phyloP scores from a whole-genome alignment of 2,329 filamentous ascomycete genomes.

The Fusarium guadeloupense region DNA sequence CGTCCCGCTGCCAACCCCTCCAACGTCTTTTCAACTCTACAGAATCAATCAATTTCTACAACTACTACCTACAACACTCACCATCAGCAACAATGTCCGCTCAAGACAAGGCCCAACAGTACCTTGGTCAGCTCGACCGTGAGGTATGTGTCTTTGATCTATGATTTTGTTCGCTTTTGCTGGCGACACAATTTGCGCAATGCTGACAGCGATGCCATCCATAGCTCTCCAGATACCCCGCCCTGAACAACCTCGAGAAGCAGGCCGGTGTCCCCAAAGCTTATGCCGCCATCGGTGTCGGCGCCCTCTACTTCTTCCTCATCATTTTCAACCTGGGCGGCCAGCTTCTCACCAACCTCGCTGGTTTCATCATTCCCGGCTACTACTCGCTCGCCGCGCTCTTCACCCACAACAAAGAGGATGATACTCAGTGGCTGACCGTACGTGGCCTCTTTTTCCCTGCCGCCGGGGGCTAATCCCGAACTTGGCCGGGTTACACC shows the following conservation, averaged over 20 bases:
- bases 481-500: conserved; percentile 1
- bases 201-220: conserved; percentile 40
- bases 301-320: conserved; percentile 85
- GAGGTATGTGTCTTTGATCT: conserved; percentile 67
- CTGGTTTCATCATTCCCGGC: conserved; percentile 82
- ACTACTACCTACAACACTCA: conserved; percentile 42
- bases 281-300: conserved; percentile 80
- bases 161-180: conserved; percentile 11
- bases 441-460: conserved; percentile 57
- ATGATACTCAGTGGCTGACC: conserved; percentile 84
- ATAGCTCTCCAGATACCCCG: conserved; percentile 86
- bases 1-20: conserved; percentile 29
- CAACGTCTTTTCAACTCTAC: conserved; percentile 24
- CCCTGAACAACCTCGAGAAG: conserved; percentile 86
- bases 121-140: conserved; percentile 81
- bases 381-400: conserved; percentile 86
- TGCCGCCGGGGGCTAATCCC: conserved; percentile 4
- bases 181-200: conserved; percentile 30
- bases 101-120: conserved; percentile 80
- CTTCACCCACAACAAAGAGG: conserved; percentile 74
- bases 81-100: conserved; percentile 64
- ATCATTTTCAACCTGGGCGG: conserved; percentile 93
- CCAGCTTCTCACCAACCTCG: conserved; percentile 86
- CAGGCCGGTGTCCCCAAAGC: conserved; percentile 85
- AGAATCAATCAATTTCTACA: conserved; percentile 22